Evolutionary conservation across 345 rosid species (phyloP).

Genomic region (Gossypioides kirkii): DNA sequence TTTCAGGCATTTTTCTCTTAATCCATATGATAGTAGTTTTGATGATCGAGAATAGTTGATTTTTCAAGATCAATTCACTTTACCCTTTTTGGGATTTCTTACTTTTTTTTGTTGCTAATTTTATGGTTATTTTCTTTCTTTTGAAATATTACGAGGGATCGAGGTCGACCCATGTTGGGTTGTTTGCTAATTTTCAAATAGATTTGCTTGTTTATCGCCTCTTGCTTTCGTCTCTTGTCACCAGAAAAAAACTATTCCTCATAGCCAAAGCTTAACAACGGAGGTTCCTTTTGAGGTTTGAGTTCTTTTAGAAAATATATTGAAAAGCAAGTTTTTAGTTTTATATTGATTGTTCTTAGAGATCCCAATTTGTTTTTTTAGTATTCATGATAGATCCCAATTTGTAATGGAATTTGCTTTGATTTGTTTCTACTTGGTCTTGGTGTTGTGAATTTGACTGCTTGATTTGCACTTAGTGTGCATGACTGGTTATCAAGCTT

Average conservation of each 20-base stretch:
- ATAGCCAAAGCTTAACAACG: neutral
- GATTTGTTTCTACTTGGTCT: too few relatives aligned
- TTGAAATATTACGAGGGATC: conserved; percentile 21
- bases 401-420: neutral
- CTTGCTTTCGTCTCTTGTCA: neutral
- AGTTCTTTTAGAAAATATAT: neutral
- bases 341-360: neutral
- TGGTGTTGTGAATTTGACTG: too few relatives aligned
- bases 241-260: neutral
- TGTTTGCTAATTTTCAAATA: neutral
- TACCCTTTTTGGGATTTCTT: conserved; percentile 4
- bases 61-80: neutral
- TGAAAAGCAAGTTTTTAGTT: neutral
- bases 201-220: conserved; percentile 16
- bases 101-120: neutral
- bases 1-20: conserved; percentile 23
- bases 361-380: neutral
- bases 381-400: neutral
- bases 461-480: too few relatives aligned
- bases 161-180: conserved; percentile 23
- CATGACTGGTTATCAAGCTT: too few relatives aligned
- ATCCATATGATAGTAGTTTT: neutral
- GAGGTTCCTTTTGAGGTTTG: conserved; percentile 22
- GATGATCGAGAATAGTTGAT: neutral
- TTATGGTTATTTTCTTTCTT: neutral